A percentile compares a stretch with the other conserved stretches of the same genome.
phyloP scores from a whole-genome alignment of 1,139 yeast species.

The Yamadazyma diddensiae region DNA sequence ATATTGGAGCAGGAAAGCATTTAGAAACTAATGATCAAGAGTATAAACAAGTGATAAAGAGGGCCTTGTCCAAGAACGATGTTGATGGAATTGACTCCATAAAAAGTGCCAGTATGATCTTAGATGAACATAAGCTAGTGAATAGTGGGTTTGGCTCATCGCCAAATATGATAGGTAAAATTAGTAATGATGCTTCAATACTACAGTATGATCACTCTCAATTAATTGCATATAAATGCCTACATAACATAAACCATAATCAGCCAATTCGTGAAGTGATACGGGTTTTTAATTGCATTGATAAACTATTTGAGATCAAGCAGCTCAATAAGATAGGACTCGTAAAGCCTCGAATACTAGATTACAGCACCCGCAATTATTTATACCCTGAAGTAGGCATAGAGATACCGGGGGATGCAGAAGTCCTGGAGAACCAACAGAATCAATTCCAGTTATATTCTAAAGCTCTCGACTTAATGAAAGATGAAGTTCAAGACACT shows the following conservation, averaged over 20 bases:
- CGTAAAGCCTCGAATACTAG: slow-evolving; percentile 24
- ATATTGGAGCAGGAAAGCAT: slow-evolving; percentile 43
- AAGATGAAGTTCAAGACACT: slow-evolving; percentile 26
- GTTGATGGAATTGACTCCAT: slow-evolving; percentile 9
- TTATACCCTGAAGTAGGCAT: slow-evolving; percentile 9
- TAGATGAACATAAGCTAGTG: slow-evolving; percentile 47
- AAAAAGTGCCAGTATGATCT: slow-evolving; percentile 19
- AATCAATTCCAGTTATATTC: slow-evolving; percentile 14
- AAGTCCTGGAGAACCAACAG: slow-evolving; percentile 7
- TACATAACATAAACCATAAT: slow-evolving; percentile 22
- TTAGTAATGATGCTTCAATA: slow-evolving; percentile 53
- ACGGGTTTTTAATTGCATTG: slow-evolving; percentile 17
- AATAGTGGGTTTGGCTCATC: slow-evolving; percentile 61
- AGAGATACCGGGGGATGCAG: background rate
- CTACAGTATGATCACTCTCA: slow-evolving; percentile 13
- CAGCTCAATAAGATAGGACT: slow-evolving; percentile 19
- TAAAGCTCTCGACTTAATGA: slow-evolving; percentile 5
- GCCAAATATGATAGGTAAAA: slow-evolving; percentile 42
- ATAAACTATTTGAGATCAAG: slow-evolving; percentile 10
- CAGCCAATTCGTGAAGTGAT: slow-evolving; percentile 24
- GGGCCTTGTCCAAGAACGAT: slow-evolving; percentile 16
- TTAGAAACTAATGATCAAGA: slow-evolving; percentile 13
- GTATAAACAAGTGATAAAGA: slow-evolving; percentile 22
- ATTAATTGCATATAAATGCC: slow-evolving; percentile 17
- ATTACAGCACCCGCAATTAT: slow-evolving; percentile 8